Evolutionary conservation across 176 grass and related monocot species (phyloP).

Genomic region (Rhynchospora pubera): DNA sequence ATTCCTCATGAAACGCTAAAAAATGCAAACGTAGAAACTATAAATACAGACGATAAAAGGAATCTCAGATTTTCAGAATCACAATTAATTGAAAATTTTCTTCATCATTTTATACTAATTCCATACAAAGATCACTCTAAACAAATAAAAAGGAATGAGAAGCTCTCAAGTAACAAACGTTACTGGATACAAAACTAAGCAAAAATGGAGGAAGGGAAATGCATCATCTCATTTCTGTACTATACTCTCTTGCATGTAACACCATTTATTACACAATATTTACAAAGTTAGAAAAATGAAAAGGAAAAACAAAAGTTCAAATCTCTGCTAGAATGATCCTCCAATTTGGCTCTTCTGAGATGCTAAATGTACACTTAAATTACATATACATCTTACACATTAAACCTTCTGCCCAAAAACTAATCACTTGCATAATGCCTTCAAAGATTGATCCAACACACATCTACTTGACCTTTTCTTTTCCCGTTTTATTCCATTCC

Average conservation of each 20-base stretch:
- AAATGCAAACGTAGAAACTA: background rate
- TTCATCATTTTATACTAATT: background rate
- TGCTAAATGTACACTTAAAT: constrained; percentile 8
- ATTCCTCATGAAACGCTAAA: background rate
- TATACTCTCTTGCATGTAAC: background rate
- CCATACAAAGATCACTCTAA: background rate
- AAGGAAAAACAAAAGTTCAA: background rate
- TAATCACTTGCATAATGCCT: constrained; percentile 1
- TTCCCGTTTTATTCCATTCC: background rate
- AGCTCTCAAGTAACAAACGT: background rate
- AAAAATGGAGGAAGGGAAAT: background rate
- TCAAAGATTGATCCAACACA: background rate
- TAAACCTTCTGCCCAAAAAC: constrained; percentile 3
- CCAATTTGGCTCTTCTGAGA: constrained; percentile 11
- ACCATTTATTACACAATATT: constrained; percentile 22
- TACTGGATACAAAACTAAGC: background rate
- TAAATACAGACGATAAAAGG: background rate
- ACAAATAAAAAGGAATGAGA: background rate
- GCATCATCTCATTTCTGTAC: background rate
- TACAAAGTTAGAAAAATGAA: constrained; percentile 8
- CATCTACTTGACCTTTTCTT: background rate
- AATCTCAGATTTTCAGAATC: background rate
- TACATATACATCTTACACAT: constrained; percentile 12
- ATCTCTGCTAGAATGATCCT: constrained; percentile 23
- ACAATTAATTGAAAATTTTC: background rate